Conservation (phyloP, 331 rosid species). For the Dryas integrifolia region DNA sequence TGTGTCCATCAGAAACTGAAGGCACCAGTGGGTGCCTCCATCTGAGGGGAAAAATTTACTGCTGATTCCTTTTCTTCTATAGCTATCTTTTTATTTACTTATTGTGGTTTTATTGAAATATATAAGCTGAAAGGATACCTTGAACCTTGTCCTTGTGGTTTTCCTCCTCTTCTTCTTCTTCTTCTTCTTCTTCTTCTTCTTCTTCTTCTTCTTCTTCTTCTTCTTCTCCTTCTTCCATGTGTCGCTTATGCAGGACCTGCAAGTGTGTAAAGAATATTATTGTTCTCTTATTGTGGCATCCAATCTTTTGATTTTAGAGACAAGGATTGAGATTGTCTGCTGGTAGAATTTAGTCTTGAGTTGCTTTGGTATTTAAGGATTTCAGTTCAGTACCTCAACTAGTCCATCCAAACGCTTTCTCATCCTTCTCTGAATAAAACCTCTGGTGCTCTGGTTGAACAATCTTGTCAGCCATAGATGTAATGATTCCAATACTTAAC, state of each 20-base stretch:
- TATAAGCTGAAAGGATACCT: constrained; percentile 44
- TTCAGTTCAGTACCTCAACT: constrained; percentile 50
- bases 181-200: constrained; percentile 35
- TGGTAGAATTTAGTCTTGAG: neutral
- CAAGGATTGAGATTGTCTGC: neutral
- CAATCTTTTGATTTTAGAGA: neutral
- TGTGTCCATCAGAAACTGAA: constrained; percentile 1
- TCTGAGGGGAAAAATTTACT: neutral
- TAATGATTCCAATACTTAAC: constrained; percentile 15
- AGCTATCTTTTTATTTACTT: neutral
- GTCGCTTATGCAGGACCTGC: constrained; percentile 53
- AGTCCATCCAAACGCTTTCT: constrained; percentile 68
- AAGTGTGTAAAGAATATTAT: constrained; percentile 28
- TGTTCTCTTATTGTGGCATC: constrained; percentile 7
- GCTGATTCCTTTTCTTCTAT: neutral
- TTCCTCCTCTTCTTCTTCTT: constrained; percentile 14
- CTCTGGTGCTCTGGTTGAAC: constrained; percentile 66
- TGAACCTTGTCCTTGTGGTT: constrained; percentile 26
- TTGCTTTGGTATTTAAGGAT: constrained; percentile 15
- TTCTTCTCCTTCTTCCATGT: constrained; percentile 31
- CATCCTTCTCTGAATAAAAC: constrained; percentile 82
- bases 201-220: constrained; percentile 12
- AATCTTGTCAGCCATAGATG: constrained; percentile 18
- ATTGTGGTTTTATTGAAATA: constrained; percentile 5
- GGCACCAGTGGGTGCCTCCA: neutral